Evolutionary conservation across 192 early-diverging fungal species (phyloP).

Genomic region (Gaertneriomyces semiglobifer): DNA sequence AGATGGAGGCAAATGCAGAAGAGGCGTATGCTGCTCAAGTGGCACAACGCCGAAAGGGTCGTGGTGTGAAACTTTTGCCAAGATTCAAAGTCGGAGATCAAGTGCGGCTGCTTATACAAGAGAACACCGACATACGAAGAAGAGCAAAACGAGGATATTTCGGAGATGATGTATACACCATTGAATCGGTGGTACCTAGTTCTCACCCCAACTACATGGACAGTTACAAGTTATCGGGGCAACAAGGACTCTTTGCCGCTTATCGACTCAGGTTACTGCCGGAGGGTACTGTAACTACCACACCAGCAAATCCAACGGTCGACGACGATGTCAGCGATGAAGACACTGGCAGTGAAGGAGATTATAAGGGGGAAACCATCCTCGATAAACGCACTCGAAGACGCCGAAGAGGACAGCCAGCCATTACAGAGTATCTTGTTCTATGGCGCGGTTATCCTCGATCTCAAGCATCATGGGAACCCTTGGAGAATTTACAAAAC

Average conservation of each 20-base stretch:
- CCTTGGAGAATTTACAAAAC: neutral
- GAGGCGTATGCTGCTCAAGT: neutral
- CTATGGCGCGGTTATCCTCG: neutral
- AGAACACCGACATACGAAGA: no score
- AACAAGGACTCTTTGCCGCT: slow-evolving; percentile 4
- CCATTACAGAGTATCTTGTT: neutral
- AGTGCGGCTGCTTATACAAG: no score
- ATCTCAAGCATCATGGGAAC: neutral
- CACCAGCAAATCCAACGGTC: no score
- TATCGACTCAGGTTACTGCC: neutral
- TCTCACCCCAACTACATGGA: neutral
- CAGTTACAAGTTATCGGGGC: neutral
- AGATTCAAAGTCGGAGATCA: no score
- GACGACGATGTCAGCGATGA: neutral
- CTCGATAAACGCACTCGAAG: slow-evolving; percentile 3
- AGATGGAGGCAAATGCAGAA: neutral
- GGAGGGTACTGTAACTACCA: neutral
- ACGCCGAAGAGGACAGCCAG: neutral
- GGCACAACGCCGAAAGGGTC: neutral
- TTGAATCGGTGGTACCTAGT: neutral
- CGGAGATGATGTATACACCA: neutral
- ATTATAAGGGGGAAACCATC: slow-evolving; percentile 4
- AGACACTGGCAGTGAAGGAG: neutral
- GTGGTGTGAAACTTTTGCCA: no score
- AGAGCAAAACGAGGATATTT: slow-evolving; percentile 1